Base-by-base conservation (phyloP, 306 rosid genomes). In the Cucurbita moschata region DNA sequence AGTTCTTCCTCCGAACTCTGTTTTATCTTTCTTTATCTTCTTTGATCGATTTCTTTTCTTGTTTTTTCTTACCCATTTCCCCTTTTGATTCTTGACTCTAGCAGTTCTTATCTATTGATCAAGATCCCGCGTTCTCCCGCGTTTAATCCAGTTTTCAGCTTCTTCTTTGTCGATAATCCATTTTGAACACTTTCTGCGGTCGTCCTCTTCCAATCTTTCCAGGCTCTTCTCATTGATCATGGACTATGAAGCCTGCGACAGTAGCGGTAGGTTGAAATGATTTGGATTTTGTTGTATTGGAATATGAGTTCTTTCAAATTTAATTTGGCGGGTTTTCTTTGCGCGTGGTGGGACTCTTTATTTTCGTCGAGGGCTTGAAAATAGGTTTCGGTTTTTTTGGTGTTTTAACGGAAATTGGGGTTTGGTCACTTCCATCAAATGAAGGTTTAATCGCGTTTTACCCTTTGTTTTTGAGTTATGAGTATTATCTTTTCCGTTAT, bases 231-330 rank as follows among this genome's bases (percentile, higher is more conserved):
- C 73, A 16, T 68, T 14, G 73, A 26, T 56, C 55, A 73, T 73
- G 77, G 44, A 73, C 65, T 73, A 73, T 57, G 77, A 73, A 59
- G 57, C 69, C 6, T 74, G 54, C 67, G 77, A 74, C 53, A 74
- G 77, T 46, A 59, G 55, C 44, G 77, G 77, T 74, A 7, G 23
- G 77, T 59, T 58, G 57, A 57, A 74, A 59, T 12, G 4, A 12
- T 58, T 74, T 40, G 46, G 60, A 15, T 70, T 70, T 30, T 71
- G 49, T 71, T 55, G 37, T 35, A 0, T 50, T 13, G 62, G 50
- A n/a, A 15, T 71, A 49, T 44, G 47, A 5, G 52, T 23, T 21
- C 51, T 19, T 73, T 56, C 47, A 1, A 57, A 8, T 23, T 44
- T 38, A 59, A 23, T 8, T 40, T 74, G 52, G 57, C 58, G 58